Base-by-base conservation (phyloP, 1,139 yeast species). In the Yamadazyma oceani region DNA sequence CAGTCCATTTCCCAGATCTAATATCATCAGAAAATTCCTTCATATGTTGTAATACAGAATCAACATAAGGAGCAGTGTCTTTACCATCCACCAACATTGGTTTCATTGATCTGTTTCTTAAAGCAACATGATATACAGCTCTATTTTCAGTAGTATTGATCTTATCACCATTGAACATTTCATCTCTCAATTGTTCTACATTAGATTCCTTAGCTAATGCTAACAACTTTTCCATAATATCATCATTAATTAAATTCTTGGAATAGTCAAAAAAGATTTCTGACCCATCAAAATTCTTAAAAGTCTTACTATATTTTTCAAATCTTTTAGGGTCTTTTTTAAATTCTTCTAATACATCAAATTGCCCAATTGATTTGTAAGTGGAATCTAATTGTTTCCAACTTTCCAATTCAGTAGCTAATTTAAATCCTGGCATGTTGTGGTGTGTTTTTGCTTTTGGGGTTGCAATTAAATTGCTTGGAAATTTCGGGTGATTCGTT, bases 91-190 rank as follows among this genome's bases (percentile, higher is more conserved):
- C 97, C 50, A 66, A 66, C 95, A 92, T 84, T 31, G 49, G 45
- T 68, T 78, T 83, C 70, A 80, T 67, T 44, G 90, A 72, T 66
- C 90, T 85, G 79, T 94, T 92, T 77, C 98, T 85, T 55, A 92
- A 79, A 27, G 97, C 98, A 54, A 82, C 88, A 69, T 92, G 98
- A 77, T 77, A 92, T 39, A 92, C 98, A 26, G 98, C 97, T 64
- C 98, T 83, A 65, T 80, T 85, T 69, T 92, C 98, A 45, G 98
- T 92, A 68, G 80, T 78, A 75, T 92, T 92, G 75, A 92, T 89
- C 69, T 88, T 89, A 43, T 83, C 87, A 60, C 98, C 98, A 24
- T 78, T 78, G 62, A 92, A 92, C 88, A 92, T 82, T 43, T 78
- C 87, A 55, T 90, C 94, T 63, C 98, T 82, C 62, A 92, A 80